Percentiles rank a stretch among this genome's conserved stretches.
Evolutionary conservation across 1,139 yeast species (phyloP).

Genomic region (Candida labiduridarum): DNA sequence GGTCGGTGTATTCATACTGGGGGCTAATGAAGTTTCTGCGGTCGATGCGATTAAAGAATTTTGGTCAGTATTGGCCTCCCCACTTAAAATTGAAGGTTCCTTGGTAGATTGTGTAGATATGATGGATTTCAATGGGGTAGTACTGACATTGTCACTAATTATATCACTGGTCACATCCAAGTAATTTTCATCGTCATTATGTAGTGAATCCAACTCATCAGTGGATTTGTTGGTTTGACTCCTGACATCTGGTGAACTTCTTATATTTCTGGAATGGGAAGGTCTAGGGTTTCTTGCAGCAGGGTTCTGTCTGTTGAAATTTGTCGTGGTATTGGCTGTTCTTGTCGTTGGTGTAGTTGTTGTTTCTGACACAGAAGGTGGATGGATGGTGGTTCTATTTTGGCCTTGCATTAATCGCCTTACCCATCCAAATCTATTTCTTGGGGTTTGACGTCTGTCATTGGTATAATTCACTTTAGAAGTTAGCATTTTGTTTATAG

Average conservation of each 20-base stretch:
- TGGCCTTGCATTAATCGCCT: constrained; percentile 50
- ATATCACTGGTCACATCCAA: constrained; percentile 11
- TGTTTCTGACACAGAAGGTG: constrained; percentile 8
- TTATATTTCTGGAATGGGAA: background rate
- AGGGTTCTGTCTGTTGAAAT: background rate
- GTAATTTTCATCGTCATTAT: constrained; percentile 9
- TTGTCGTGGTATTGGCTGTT: background rate
- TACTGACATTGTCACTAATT: constrained; percentile 39
- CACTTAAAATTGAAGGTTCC: constrained; percentile 48
- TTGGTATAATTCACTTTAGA: constrained; percentile 10
- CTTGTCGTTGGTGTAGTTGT: constrained; percentile 2
- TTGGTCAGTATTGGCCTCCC: constrained; percentile 43
- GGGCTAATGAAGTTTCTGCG: constrained; percentile 56
- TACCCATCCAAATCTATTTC: constrained; percentile 50
- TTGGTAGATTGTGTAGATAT: constrained; percentile 51
- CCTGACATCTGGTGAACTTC: background rate
- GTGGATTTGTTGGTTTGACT: background rate
- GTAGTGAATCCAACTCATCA: constrained; percentile 1
- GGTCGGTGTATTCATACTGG: constrained; percentile 26
- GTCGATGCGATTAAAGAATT: constrained; percentile 49
- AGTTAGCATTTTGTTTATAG: constrained; percentile 3
- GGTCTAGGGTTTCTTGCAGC: background rate
- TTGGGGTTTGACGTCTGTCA: constrained; percentile 24
- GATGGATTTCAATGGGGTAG: constrained; percentile 55
- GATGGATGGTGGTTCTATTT: constrained; percentile 20